These are phyloP conservation scores for Plasmodium knowlesi DNA, from an alignment of 169 alveolate species.

Conservation along the genomic window DNA sequence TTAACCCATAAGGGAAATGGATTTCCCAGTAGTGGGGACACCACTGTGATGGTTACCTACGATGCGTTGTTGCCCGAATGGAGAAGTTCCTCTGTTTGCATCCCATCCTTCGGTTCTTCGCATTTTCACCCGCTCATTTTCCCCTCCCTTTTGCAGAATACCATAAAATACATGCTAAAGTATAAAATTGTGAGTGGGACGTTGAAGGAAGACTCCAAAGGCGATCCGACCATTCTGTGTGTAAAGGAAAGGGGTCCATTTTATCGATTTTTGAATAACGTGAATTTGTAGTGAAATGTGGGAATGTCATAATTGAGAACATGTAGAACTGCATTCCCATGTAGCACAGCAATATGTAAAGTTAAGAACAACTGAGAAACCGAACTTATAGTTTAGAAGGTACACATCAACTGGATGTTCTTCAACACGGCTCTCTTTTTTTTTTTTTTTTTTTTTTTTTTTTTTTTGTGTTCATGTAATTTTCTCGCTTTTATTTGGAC, in stretches of 20 bases:
- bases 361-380: not conserved
- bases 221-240: slow-evolving; percentile 17
- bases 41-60: not conserved
- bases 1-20: not conserved
- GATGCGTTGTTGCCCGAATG: not conserved
- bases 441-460: not conserved
- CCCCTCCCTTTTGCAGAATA: slow-evolving; percentile 6
- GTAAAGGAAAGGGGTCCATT: slow-evolving; percentile 15
- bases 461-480: not conserved
- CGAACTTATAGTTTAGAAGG: not conserved
- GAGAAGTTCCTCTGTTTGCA: not conserved
- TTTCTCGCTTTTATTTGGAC: not conserved
- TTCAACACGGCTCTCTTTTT: not conserved
- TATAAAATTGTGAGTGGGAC: slow-evolving; percentile 46
- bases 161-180: slow-evolving; percentile 54
- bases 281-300: slow-evolving; percentile 4
- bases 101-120: not conserved
- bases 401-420: not conserved
- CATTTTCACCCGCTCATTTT: not conserved
- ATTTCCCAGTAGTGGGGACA: not conserved
- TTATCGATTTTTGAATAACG: slow-evolving; percentile 43
- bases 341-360: not conserved
- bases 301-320: not conserved
- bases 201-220: not conserved
- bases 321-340: not conserved